Conservation (phyloP, 2,329 filamentous ascomycete genomes). For the Fusarium sp. region DNA sequence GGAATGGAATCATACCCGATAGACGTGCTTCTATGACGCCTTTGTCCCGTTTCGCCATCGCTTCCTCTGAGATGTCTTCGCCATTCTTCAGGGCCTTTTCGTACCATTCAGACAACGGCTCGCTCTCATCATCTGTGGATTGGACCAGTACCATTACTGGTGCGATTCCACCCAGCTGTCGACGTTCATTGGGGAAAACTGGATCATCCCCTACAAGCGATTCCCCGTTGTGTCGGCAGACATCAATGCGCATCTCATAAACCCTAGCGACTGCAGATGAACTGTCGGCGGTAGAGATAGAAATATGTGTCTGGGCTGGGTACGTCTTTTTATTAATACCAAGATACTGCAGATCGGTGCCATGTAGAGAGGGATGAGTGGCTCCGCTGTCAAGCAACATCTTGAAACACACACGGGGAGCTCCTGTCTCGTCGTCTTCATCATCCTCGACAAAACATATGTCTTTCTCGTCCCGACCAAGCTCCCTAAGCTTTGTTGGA, state of each 20-base stretch:
- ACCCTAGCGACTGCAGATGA: conserved; percentile 17
- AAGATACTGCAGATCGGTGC: conserved; percentile 33
- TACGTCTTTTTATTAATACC: conserved; percentile 37
- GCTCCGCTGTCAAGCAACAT: conserved; percentile 45
- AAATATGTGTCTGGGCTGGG: conserved; percentile 34
- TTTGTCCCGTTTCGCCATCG: conserved; percentile 30
- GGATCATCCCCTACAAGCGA: conserved; percentile 42
- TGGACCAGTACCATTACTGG: conserved; percentile 39
- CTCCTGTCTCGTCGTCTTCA: conserved; percentile 29
- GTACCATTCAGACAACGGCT: conserved; percentile 15
- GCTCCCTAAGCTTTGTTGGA: conserved; percentile 17
- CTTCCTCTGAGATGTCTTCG: conserved; percentile 31
- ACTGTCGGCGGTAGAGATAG: conserved; percentile 29
- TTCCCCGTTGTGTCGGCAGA: conserved; percentile 40
- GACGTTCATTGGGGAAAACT: conserved; percentile 40
- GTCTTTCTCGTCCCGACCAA: background rate
- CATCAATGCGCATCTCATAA: conserved; percentile 43
- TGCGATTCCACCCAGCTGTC: conserved; percentile 40
- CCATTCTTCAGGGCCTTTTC: conserved; percentile 13
- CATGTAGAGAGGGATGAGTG: conserved; percentile 36
- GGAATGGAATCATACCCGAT: conserved; percentile 43
- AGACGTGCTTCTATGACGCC: conserved; percentile 29
- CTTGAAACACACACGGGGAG: conserved; percentile 38
- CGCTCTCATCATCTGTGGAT: conserved; percentile 11
- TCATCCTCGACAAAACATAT: conserved; percentile 31